Base-by-base conservation (phyloP, 2,329 filamentous ascomycete genomes). In the Beauveria rudraprayagi region DNA sequence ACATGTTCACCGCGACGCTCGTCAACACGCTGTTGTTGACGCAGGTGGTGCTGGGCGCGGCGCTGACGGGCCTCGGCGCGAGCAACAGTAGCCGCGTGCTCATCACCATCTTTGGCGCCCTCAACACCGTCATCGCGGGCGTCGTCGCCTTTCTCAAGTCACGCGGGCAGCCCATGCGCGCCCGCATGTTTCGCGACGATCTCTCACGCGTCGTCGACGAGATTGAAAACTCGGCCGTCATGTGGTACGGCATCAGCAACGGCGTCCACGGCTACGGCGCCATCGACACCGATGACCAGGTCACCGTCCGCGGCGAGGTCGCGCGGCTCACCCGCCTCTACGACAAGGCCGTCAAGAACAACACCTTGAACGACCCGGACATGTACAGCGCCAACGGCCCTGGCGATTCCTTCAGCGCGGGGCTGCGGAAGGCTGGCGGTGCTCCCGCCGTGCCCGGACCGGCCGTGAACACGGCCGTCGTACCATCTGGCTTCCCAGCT, bases 71-170 rank as follows among this genome's bases (percentile, higher is more conserved):
- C n/a, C 64, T 67, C n/a, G 66, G 50, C 41, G 65, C 66, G 40
- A 64, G 62, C 41, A 44, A 64, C 58, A 65, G 63, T 61, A 64
- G 55, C 58, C 56, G 63, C 19, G 30, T 66, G 47, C 57, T 66
- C 55, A 65, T 67, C 61, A 66, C 66, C 40, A 54, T 62, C 24
- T 67, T 67, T 43, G 66, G 66, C 19, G 66, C 65, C 14, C 59
- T 64, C 62, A 67, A 67, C 62, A 67, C 66, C 53, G 63, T 67
- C 54, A 67, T 66, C 34, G 66, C 66, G n/a, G 66, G 66, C 14
- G 50, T 67, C 24, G 52, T 67, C 30, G 64, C 66, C 10, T 67
- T 64, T 28, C 61, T 67, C 50, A 67, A 67, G 61, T 66, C 64
- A 5, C 56, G 65, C 9, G 65, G 65, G 40, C 65, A 67, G 64